A percentile compares a stretch with the other conserved stretches of the same genome.
Evolutionary conservation across 192 early-diverging fungal genomes (phyloP).

Genomic region (Coemansia sp.): DNA sequence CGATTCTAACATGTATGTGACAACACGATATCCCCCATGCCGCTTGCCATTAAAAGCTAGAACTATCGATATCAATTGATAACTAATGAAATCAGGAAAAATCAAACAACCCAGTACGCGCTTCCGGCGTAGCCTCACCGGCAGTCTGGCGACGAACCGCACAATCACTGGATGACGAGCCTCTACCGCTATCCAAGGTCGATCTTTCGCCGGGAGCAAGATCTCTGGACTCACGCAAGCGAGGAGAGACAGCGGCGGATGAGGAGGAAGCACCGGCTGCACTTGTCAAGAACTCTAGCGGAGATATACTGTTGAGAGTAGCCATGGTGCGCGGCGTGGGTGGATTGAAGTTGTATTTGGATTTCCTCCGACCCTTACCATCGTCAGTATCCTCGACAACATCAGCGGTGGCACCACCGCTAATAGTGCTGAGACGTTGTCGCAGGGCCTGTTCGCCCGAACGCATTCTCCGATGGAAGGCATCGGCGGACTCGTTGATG

Average conservation of each 20-base stretch:
- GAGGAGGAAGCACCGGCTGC: neutral
- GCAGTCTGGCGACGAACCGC: neutral
- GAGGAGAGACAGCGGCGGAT: neutral
- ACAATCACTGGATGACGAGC: neutral
- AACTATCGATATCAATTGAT: no score
- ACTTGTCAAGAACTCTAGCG: conserved; percentile 47
- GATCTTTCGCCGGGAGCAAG: neutral
- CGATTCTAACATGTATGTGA: no score
- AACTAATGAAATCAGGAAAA: neutral
- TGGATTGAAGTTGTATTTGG: conserved; percentile 50
- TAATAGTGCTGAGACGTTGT: conserved; percentile 16
- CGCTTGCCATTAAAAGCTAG: no score
- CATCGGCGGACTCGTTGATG: conserved; percentile 33
- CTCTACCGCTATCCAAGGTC: neutral
- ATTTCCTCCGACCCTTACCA: conserved; percentile 4
- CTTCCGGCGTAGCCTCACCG: conserved; percentile 5
- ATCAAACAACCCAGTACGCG: conserved; percentile 15
- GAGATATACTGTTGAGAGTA: conserved; percentile 53
- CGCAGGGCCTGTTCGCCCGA: conserved; percentile 41
- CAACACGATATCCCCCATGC: no score
- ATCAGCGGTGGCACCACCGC: conserved; percentile 2
- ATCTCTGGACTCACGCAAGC: neutral
- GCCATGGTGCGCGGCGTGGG: conserved; percentile 55
- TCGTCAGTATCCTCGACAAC: neutral
- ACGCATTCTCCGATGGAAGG: conserved; percentile 39